A percentile compares a stretch with the other conserved stretches of the same genome.
phyloP scores from a whole-genome alignment of 495 filamentous ascomycete species.

The Penicillium lagena region DNA sequence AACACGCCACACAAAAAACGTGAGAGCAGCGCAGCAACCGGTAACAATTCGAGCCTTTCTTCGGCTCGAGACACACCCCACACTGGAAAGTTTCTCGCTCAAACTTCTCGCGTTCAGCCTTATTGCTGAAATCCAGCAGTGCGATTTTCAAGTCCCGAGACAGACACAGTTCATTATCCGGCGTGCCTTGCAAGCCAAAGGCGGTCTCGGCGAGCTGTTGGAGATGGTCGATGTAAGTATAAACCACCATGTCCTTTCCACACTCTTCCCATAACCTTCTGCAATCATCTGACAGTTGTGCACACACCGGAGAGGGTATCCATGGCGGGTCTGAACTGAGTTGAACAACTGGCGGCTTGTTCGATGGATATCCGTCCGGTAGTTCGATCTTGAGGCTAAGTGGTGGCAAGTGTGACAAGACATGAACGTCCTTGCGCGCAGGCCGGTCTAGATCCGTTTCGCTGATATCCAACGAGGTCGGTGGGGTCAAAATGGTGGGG shows the following conservation, averaged over 20 bases:
- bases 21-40: slow-evolving; percentile 73
- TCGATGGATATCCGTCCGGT: slow-evolving; percentile 68
- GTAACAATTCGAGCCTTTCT: slow-evolving; percentile 81
- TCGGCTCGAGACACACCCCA: slow-evolving; percentile 85
- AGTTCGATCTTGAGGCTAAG: slow-evolving; percentile 62
- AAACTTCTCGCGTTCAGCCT: slow-evolving; percentile 66
- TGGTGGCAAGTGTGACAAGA: slow-evolving; percentile 70
- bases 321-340: slow-evolving; percentile 63
- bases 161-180: slow-evolving; percentile 35
- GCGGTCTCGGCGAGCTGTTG: slow-evolving; percentile 71
- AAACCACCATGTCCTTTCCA: slow-evolving; percentile 71
- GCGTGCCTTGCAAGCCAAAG: slow-evolving; percentile 60
- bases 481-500: slow-evolving; percentile 36
- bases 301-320: slow-evolving; percentile 55
- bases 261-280: slow-evolving; percentile 73
- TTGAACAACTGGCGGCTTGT: slow-evolving; percentile 57
- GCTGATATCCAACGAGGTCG: slow-evolving; percentile 34
- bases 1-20: slow-evolving; percentile 80
- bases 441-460: slow-evolving; percentile 17
- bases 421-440: slow-evolving; percentile 45
- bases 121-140: slow-evolving; percentile 73
- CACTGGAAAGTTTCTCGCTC: slow-evolving; percentile 84
- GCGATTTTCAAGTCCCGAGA: slow-evolving; percentile 56
- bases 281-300: slow-evolving; percentile 54
- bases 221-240: slow-evolving; percentile 78